Percentiles rank a stretch among this genome's conserved stretches.
These are phyloP conservation scores for Nicotiana attenuata DNA, from an alignment of 257 asterid genomes.

Conservation along the genomic window DNA sequence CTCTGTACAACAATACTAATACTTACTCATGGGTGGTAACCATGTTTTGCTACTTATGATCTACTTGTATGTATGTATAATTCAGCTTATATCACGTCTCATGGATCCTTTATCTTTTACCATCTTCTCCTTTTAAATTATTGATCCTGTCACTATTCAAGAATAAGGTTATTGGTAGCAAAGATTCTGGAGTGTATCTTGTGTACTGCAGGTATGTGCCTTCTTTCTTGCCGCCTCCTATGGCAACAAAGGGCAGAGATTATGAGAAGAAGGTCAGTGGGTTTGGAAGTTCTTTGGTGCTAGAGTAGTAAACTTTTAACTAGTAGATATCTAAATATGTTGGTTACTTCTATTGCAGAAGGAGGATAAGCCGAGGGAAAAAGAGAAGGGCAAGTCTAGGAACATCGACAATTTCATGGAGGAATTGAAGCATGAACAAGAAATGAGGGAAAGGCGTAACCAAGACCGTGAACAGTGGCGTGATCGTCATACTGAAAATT, in stretches of 20 bases:
- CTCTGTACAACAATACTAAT: neutral
- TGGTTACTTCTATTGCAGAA: slow-evolving; percentile 38
- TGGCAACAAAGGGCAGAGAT: slow-evolving; percentile 82
- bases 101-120: neutral
- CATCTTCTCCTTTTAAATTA: neutral
- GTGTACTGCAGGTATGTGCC: slow-evolving; percentile 92
- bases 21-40: neutral
- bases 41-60: neutral
- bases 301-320: slow-evolving; percentile 1
- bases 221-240: slow-evolving; percentile 88
- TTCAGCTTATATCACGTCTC: neutral
- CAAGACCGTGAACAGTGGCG: slow-evolving; percentile 84
- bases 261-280: slow-evolving; percentile 68
- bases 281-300: slow-evolving; percentile 12
- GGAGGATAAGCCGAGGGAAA: slow-evolving; percentile 86
- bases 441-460: slow-evolving; percentile 85
- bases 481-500: slow-evolving; percentile 64
- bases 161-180: slow-evolving; percentile 26
- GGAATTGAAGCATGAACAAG: slow-evolving; percentile 92
- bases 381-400: slow-evolving; percentile 73
- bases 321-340: slow-evolving; percentile 13
- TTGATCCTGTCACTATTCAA: neutral
- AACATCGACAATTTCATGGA: slow-evolving; percentile 95
- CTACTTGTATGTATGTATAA: neutral
- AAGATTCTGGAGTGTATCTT: slow-evolving; percentile 48